Evolutionary conservation across 352 stramenopile species (phyloP).

Genomic region (Bremia lactucae): DNA sequence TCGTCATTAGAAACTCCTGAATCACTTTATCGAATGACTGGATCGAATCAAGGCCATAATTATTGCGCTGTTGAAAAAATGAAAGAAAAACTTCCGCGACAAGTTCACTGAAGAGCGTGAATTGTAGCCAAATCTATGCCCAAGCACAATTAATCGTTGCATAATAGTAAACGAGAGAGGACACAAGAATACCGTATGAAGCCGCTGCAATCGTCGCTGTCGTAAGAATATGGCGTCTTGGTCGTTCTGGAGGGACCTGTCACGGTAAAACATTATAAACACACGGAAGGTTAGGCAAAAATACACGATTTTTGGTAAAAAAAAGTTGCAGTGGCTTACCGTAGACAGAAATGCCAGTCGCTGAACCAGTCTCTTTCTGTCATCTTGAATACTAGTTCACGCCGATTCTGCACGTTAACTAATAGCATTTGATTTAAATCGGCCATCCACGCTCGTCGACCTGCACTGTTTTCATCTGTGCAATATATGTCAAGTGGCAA

Average conservation of each 20-base stretch:
- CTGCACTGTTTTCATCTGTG: conserved; percentile 58
- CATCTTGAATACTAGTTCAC: conserved; percentile 42
- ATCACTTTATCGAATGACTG: conserved; percentile 20
- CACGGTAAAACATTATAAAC: too few species aligned
- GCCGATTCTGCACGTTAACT: conserved; percentile 38
- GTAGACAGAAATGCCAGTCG: conserved; percentile 71
- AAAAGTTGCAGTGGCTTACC: too few species aligned
- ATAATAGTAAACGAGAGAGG: too few species aligned
- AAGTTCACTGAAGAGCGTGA: conserved; percentile 58
- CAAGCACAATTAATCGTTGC: too few species aligned
- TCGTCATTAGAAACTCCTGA: conserved; percentile 7
- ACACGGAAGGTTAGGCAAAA: neutral
- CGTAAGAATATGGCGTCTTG: conserved; percentile 26
- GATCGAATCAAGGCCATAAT: conserved; percentile 11
- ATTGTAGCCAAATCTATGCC: conserved; percentile 68
- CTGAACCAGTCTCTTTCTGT: conserved; percentile 65
- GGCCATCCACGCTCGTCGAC: conserved; percentile 52
- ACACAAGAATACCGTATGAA: conserved; percentile 73
- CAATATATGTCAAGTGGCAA: neutral
- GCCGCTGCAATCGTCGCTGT: conserved; percentile 35
- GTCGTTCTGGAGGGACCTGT: conserved; percentile 29
- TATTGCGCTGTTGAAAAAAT: conserved; percentile 31
- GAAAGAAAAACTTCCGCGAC: conserved; percentile 58
- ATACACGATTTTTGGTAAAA: neutral
- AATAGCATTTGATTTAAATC: conserved; percentile 43